A percentile compares a stretch with the other conserved stretches of the same genome.
These are phyloP conservation scores for Ceratocystis alfenasii DNA, from an alignment of 2,329 filamentous ascomycete genomes.

Conservation along the genomic window DNA sequence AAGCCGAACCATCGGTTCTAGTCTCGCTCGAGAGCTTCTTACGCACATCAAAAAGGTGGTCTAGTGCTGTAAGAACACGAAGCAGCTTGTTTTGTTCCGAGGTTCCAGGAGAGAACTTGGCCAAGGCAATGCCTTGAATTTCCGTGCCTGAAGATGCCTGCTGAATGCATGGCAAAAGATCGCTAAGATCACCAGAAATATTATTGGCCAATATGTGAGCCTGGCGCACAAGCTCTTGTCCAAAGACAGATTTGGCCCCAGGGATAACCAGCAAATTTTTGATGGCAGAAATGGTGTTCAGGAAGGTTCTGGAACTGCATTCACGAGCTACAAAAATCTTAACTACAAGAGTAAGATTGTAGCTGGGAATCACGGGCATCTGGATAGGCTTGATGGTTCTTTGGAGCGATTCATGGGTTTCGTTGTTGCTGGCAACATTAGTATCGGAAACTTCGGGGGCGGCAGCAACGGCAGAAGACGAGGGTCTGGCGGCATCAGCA, in stretches of 20 bases:
- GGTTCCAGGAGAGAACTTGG: constrained; percentile 90
- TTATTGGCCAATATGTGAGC: constrained; percentile 73
- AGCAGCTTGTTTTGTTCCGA: constrained; percentile 95
- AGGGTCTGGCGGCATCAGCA: background rate
- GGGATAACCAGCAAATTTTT: constrained; percentile 93
- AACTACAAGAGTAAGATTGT: constrained; percentile 87
- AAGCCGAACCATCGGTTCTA: constrained; percentile 36
- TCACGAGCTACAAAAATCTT: constrained; percentile 93
- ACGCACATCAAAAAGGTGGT: constrained; percentile 87
- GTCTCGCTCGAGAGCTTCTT: constrained; percentile 40
- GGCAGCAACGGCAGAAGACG: constrained; percentile 15
- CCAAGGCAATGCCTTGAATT: constrained; percentile 83
- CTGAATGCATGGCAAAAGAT: constrained; percentile 74
- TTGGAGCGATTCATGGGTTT: constrained; percentile 33
- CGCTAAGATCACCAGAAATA: constrained; percentile 72
- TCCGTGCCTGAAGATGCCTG: constrained; percentile 82
- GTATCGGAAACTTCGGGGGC: constrained; percentile 25
- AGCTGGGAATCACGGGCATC: constrained; percentile 73
- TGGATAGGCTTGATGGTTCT: constrained; percentile 51
- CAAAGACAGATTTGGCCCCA: constrained; percentile 78
- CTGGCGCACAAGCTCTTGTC: constrained; percentile 81
- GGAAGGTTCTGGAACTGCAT: constrained; percentile 95
- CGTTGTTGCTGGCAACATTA: constrained; percentile 29
- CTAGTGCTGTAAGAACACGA: constrained; percentile 80
- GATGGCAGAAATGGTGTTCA: constrained; percentile 95